A percentile compares a stretch with the other conserved stretches of the same genome.
Conservation (phyloP, 352 stramenopile species). For the Phytopythium kandeliae region DNA sequence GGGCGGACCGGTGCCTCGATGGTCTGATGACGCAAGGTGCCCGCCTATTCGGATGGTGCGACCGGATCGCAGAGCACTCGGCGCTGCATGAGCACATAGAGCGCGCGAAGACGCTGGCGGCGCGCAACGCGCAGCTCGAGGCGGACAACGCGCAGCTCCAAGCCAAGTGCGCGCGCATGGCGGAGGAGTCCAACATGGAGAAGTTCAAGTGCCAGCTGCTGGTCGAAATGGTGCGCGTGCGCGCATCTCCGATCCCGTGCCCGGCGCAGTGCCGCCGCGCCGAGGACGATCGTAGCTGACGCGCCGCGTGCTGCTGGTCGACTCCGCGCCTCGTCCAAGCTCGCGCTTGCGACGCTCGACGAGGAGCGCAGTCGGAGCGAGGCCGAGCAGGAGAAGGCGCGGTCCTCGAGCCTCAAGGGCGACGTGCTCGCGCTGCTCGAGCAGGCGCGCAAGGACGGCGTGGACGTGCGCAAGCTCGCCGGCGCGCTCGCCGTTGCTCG, state of each 20-base stretch:
- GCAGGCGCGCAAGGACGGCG: constrained; percentile 49
- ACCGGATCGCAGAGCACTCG: constrained; percentile 39
- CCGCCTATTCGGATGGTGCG: constrained; percentile 5
- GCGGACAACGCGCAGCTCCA: constrained; percentile 54
- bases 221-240: constrained; percentile 81
- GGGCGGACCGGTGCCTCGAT: background rate
- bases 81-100: constrained; percentile 38
- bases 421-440: constrained; percentile 72
- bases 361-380: constrained; percentile 62
- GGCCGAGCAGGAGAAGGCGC: constrained; percentile 56
- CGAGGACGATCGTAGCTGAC: background rate
- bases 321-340: too few relatives aligned
- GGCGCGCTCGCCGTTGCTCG: constrained; percentile 16
- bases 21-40: constrained; percentile 7
- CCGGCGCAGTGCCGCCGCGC: too few relatives aligned
- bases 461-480: constrained; percentile 61
- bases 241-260: too few relatives aligned
- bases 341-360: constrained; percentile 77
- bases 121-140: constrained; percentile 42
- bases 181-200: constrained; percentile 81
- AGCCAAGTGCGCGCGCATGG: constrained; percentile 53
- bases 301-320: background rate
- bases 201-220: constrained; percentile 87
- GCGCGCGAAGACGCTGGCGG: constrained; percentile 23
- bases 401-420: constrained; percentile 43